phyloP scores from a whole-genome alignment of 176 grass and related monocot species.

The Oryza glaberrima region DNA sequence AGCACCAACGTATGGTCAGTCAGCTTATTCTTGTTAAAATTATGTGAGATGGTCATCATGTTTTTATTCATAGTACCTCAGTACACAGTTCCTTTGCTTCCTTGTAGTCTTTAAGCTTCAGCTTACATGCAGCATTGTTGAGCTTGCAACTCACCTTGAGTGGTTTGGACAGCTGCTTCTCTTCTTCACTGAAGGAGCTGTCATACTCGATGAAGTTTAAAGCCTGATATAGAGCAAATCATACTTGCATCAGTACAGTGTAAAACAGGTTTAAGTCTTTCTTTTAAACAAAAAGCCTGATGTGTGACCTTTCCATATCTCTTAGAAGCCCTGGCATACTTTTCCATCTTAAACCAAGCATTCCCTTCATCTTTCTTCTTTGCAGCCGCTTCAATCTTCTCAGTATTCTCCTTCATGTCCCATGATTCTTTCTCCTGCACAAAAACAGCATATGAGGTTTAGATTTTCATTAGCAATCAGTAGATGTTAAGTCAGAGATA shows the following conservation, averaged over 20 bases:
- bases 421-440: conserved; percentile 79
- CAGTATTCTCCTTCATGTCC: conserved; percentile 64
- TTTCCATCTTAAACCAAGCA: conserved; percentile 70
- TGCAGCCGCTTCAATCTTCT: conserved; percentile 82
- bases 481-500: background rate
- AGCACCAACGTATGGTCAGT: conserved; percentile 22
- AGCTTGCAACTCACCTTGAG: conserved; percentile 84
- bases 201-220: conserved; percentile 68
- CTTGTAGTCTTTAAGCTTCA: conserved; percentile 76
- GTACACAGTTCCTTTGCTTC: conserved; percentile 80
- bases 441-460: background rate
- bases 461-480: background rate
- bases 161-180: conserved; percentile 64
- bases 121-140: conserved; percentile 87
- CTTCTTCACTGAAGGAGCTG: conserved; percentile 79
- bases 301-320: conserved; percentile 73
- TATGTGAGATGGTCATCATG: background rate
- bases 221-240: conserved; percentile 45
- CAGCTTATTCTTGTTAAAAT: background rate
- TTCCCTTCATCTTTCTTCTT: conserved; percentile 96
- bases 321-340: conserved; percentile 74
- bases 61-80: conserved; percentile 48
- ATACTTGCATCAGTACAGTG: background rate
- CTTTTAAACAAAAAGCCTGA: background rate
- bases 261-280: conserved; percentile 5